phyloP scores from a whole-genome alignment of 2,329 filamentous ascomycete genomes.

The Epichloe uncinata region DNA sequence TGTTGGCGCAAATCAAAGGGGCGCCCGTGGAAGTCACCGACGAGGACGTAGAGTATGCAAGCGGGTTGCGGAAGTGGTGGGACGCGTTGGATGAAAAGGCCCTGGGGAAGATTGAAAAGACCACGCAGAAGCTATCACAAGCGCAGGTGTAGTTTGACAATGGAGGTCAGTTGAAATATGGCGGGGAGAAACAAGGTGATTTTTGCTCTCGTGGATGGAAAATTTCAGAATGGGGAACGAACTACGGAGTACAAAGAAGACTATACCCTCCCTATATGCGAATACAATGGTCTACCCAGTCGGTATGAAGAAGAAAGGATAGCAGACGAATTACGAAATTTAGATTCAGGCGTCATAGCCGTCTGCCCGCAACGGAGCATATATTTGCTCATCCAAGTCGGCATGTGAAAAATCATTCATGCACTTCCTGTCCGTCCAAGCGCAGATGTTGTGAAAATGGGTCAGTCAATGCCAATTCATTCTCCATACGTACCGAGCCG shows the following conservation, averaged over 20 bases:
- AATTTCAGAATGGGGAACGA: too few species aligned
- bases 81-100: conserved; percentile 35
- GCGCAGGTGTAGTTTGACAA: background rate
- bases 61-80: conserved; percentile 36
- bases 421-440: too few species aligned
- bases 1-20: conserved; percentile 41
- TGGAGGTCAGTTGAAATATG: too few species aligned
- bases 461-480: too few species aligned
- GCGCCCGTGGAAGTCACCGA: conserved; percentile 44
- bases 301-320: too few species aligned
- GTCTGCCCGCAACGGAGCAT: background rate
- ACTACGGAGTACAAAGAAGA: too few species aligned
- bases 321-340: background rate
- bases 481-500: too few species aligned
- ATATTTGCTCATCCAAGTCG: background rate
- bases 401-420: background rate
- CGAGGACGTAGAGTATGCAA: conserved; percentile 35
- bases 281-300: too few species aligned
- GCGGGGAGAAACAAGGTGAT: too few species aligned
- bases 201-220: too few species aligned
- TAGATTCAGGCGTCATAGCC: background rate
- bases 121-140: conserved; percentile 22
- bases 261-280: too few species aligned
- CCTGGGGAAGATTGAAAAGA: conserved; percentile 20
- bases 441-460: too few species aligned